Evolutionary conservation across 805 yeast genomes (phyloP).

Genomic region (Hanseniaspora lachancei): DNA sequence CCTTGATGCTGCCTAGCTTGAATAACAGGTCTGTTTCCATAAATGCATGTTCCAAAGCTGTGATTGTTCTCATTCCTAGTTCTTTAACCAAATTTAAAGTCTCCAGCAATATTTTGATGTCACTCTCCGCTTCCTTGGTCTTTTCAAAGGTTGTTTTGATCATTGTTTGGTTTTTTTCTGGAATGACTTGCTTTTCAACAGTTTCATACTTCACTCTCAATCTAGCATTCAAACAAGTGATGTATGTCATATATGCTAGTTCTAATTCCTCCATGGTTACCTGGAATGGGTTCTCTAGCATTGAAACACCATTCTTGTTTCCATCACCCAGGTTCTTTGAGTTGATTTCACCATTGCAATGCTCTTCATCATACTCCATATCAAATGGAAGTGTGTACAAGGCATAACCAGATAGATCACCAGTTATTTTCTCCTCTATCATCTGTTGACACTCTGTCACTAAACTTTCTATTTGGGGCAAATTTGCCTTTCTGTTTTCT

Average conservation of each 20-base stretch:
- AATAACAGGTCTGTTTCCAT: conserved; percentile 8
- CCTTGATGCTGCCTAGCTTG: not conserved
- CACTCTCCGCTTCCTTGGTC: not conserved
- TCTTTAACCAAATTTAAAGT: conserved; percentile 1
- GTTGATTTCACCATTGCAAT: not conserved
- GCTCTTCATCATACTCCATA: not conserved
- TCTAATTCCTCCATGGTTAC: conserved; percentile 3
- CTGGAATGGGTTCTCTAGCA: conserved; percentile 10
- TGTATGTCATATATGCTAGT: not conserved
- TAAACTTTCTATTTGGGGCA: not conserved
- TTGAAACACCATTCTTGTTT: not conserved
- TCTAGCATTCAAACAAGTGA: not conserved
- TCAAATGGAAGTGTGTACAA: not conserved
- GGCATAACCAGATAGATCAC: conserved; percentile 5
- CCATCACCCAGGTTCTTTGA: not conserved
- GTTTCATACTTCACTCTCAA: conserved; percentile 1
- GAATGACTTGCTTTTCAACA: not conserved
- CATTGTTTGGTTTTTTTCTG: not conserved
- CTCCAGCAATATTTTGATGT: not conserved
- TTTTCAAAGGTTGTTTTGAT: not conserved
- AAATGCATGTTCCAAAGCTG: not conserved
- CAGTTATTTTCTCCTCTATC: not conserved
- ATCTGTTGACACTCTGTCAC: not conserved
- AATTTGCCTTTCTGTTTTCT: not conserved
- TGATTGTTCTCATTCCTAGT: conserved; percentile 1